Evolutionary conservation across 345 rosid genomes (phyloP).

Genomic region (Erucastrum elatum): DNA sequence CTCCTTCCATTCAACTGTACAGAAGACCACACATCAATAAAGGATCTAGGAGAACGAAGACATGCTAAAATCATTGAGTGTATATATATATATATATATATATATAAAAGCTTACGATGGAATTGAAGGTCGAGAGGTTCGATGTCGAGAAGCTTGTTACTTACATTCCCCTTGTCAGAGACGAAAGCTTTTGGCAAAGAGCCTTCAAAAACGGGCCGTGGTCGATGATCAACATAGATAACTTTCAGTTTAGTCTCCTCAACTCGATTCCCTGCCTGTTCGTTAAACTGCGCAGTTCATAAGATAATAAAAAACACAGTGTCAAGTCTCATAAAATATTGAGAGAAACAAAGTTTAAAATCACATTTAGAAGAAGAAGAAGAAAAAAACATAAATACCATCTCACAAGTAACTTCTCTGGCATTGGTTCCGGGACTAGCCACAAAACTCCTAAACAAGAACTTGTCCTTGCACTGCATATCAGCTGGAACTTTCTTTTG

Average conservation of each 20-base stretch:
- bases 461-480: constrained; percentile 89
- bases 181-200: constrained; percentile 1
- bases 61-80: background rate
- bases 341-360: too few species aligned
- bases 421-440: constrained; percentile 58
- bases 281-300: constrained; percentile 54
- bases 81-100: background rate
- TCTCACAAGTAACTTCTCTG: constrained; percentile 35
- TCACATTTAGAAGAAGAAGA: too few species aligned
- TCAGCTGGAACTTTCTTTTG: constrained; percentile 79
- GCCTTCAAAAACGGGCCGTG: too few species aligned
- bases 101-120: constrained; percentile 47
- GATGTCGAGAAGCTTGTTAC: constrained; percentile 65
- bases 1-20: constrained; percentile 68
- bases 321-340: too few species aligned
- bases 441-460: constrained; percentile 67
- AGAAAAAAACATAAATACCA: too few species aligned
- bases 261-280: constrained; percentile 55
- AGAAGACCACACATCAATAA: background rate
- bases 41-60: constrained; percentile 17
- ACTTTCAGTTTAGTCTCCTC: constrained; percentile 81
- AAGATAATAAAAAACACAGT: too few species aligned
- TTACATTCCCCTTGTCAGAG: constrained; percentile 44
- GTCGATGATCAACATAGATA: constrained; percentile 57
- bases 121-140: constrained; percentile 81